Evolutionary conservation across 495 filamentous ascomycete species (phyloP).

Genomic region (Hypoxylon crocopeplum): DNA sequence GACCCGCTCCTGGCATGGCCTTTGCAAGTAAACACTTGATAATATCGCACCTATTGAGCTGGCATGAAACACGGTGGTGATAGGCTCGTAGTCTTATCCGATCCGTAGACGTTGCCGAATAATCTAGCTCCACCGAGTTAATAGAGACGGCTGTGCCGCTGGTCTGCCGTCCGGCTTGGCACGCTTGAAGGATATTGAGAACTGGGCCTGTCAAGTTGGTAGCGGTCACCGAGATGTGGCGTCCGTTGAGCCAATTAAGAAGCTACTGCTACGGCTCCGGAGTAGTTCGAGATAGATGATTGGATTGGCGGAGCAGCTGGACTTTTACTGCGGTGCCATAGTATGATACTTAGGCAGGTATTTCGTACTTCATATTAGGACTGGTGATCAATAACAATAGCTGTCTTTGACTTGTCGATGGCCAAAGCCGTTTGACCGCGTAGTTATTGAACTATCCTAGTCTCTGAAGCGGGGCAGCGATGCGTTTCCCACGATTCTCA

Average conservation of each 20-base stretch:
- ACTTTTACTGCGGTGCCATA: neutral
- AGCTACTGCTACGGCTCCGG: constrained; percentile 18
- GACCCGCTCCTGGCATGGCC: neutral
- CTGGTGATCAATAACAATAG: neutral
- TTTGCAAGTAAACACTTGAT: constrained; percentile 3
- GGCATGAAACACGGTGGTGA: constrained; percentile 6
- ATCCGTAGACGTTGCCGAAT: constrained; percentile 15
- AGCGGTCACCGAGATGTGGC: constrained; percentile 35
- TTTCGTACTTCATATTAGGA: constrained; percentile 7
- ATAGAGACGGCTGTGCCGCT: constrained; percentile 15
- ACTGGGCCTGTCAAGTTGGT: too few species aligned
- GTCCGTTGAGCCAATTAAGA: constrained; percentile 21
- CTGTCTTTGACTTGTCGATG: constrained; percentile 8
- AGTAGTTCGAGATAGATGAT: constrained; percentile 14
- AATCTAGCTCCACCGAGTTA: constrained; percentile 4
- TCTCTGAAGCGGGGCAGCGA: constrained; percentile 31
- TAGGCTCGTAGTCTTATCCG: constrained; percentile 5
- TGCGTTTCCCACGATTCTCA: constrained; percentile 28
- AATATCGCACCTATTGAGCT: constrained; percentile 3
- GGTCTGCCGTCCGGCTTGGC: constrained; percentile 24
- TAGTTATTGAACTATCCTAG: too few species aligned
- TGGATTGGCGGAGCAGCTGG: constrained; percentile 14
- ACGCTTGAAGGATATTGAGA: constrained; percentile 8
- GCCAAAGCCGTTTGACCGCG: too few species aligned
- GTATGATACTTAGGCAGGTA: neutral